Conservation (phyloP, 2,329 filamentous ascomycete species). For the Aplosporella prunicola region DNA sequence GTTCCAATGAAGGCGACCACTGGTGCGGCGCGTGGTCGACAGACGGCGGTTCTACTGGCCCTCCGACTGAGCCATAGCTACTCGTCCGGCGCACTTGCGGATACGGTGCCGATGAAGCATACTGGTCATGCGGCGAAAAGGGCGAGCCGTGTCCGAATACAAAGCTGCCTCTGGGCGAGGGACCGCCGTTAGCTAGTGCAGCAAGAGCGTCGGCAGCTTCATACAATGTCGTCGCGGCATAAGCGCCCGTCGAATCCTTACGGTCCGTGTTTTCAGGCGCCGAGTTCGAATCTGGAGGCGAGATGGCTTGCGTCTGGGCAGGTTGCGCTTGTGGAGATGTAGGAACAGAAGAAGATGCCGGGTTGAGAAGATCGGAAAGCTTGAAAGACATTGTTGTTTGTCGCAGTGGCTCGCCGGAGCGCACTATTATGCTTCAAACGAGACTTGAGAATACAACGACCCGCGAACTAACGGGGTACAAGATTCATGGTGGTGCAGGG, state of each 20-base stretch:
- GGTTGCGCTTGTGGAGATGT: background rate
- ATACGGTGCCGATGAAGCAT: background rate
- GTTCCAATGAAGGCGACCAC: constrained; percentile 36
- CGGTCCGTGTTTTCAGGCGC: no score
- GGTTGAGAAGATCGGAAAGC: constrained; percentile 30
- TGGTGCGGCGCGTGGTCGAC: constrained; percentile 26
- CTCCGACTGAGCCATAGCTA: constrained; percentile 26
- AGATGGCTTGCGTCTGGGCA: background rate
- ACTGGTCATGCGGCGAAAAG: constrained; percentile 3
- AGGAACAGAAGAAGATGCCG: constrained; percentile 13
- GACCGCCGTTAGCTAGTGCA: constrained; percentile 19
- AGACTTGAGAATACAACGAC: no score
- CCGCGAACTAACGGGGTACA: no score
- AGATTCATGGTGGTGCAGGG: no score
- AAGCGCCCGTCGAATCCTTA: constrained; percentile 11
- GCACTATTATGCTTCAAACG: no score
- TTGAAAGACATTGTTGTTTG: constrained; percentile 17
- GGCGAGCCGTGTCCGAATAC: no score
- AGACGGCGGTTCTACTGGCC: constrained; percentile 31
- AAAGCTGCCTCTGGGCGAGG: constrained; percentile 2
- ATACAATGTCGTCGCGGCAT: constrained; percentile 19
- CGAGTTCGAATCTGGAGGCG: no score
- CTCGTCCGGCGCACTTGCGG: constrained; percentile 20
- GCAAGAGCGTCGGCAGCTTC: constrained; percentile 34
- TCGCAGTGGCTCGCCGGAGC: no score